Percentiles rank a stretch among this genome's conserved stretches.
Evolutionary conservation across 495 filamentous ascomycete species (phyloP).

Genomic region (Hypoxylon intermedium): DNA sequence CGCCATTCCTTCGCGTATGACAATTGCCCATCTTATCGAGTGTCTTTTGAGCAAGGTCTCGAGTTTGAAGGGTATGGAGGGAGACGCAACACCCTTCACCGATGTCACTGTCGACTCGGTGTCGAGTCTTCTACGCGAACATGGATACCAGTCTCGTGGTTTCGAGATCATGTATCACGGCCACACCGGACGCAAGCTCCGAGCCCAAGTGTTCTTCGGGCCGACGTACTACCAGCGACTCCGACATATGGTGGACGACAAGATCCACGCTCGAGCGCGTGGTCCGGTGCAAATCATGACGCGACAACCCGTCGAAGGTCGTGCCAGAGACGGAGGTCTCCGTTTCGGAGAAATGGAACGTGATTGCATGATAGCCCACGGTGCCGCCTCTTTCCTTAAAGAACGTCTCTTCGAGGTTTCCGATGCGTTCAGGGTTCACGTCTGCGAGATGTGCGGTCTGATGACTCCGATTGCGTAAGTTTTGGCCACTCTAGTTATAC

Average conservation of each 20-base stretch:
- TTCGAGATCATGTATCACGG: constrained; percentile 99
- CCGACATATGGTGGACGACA: constrained; percentile 99
- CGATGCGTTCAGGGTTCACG: constrained; percentile 97
- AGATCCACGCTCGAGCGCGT: constrained; percentile 96
- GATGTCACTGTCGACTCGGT: constrained; percentile 95
- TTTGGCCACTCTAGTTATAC: constrained; percentile 13
- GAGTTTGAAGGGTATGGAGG: constrained; percentile 86
- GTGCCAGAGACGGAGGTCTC: constrained; percentile 95
- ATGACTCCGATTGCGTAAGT: constrained; percentile 99
- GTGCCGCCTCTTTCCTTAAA: constrained; percentile 94
- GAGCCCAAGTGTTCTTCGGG: constrained; percentile 93
- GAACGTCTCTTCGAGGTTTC: constrained; percentile 96
- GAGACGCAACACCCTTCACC: constrained; percentile 97
- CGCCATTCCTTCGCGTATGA: constrained; percentile 99
- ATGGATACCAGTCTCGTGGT: constrained; percentile 94
- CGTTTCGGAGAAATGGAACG: constrained; percentile 99
- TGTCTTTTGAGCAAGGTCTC: constrained; percentile 96
- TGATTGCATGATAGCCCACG: constrained; percentile 99
- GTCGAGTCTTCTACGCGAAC: constrained; percentile 85
- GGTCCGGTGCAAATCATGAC: constrained; percentile 98
- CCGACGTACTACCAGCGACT: constrained; percentile 99
- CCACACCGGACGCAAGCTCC: constrained; percentile 90
- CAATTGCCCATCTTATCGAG: constrained; percentile 99
- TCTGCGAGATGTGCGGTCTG: constrained; percentile 97
- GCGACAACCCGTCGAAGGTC: constrained; percentile 96